These are phyloP conservation scores for Rhizopogon vinicolor DNA, from an alignment of 768 basidiomycete species.

Conservation along the genomic window DNA sequence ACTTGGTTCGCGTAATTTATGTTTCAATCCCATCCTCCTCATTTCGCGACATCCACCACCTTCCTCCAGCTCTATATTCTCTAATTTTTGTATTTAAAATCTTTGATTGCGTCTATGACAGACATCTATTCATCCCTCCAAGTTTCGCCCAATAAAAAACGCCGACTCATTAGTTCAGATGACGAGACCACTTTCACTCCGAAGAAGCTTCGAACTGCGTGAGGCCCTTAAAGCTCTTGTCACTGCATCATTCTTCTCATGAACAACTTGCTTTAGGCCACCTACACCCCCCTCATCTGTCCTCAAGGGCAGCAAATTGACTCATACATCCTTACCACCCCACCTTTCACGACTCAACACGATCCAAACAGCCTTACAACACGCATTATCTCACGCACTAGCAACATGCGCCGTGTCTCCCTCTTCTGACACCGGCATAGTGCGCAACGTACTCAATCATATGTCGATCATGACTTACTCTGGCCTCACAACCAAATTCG, in stretches of 20 bases:
- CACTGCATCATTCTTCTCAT: conserved; percentile 1
- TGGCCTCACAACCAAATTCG: conserved; percentile 60
- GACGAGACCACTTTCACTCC: conserved; percentile 57
- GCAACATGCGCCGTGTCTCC: conserved; percentile 81
- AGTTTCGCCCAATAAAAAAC: conserved; percentile 70
- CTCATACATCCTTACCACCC: conserved; percentile 39
- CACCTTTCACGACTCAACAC: conserved; percentile 58
- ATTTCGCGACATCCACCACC: background rate
- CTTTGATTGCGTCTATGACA: conserved; percentile 36
- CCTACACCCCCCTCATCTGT: conserved; percentile 55
- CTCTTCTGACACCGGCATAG: conserved; percentile 66
- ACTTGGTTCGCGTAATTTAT: conserved; percentile 5
- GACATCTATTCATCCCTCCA: conserved; percentile 57
- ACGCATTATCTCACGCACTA: conserved; percentile 80
- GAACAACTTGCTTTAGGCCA: conserved; percentile 27
- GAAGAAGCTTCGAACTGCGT: conserved; percentile 63
- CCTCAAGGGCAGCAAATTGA: conserved; percentile 26
- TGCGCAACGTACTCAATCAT: conserved; percentile 77
- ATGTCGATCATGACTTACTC: conserved; percentile 64
- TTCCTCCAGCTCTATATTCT: background rate
- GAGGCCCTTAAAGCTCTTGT: conserved; percentile 13
- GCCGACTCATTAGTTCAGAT: conserved; percentile 43
- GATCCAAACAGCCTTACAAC: conserved; percentile 69
- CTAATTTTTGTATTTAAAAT: conserved; percentile 6
- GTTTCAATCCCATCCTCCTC: background rate